phyloP scores from a whole-genome alignment of 345 rosid genomes.

The Mercurialis annua region DNA sequence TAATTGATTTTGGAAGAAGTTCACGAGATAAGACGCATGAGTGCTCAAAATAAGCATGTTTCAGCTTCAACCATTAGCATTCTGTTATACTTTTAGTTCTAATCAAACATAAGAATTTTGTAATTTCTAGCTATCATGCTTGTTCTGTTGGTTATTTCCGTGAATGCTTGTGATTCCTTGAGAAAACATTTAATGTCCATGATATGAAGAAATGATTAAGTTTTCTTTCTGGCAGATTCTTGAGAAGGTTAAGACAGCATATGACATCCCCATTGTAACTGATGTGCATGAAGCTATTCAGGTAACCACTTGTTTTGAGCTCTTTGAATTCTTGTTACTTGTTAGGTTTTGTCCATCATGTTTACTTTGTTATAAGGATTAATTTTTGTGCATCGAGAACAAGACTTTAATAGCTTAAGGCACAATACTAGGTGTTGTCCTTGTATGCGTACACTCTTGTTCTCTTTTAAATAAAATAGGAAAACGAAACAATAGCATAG shows the following conservation, averaged over 20 bases:
- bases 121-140: background rate
- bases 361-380: background rate
- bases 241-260: conserved; percentile 89
- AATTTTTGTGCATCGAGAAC: background rate
- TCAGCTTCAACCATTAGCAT: background rate
- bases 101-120: background rate
- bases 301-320: conserved; percentile 36
- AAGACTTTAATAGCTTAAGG: background rate
- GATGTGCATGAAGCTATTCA: conserved; percentile 89
- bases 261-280: conserved; percentile 82
- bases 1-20: too few species aligned
- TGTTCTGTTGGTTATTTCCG: conserved; percentile 1
- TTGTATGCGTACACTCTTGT: background rate
- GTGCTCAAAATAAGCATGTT: background rate
- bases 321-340: background rate
- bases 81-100: background rate
- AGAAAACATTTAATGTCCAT: background rate
- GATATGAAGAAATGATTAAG: background rate
- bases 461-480: too few species aligned
- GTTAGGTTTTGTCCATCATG: background rate
- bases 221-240: conserved; percentile 56
- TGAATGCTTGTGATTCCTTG: background rate
- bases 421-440: background rate
- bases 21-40: background rate
- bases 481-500: too few species aligned